A percentile compares a stretch with the other conserved stretches of the same genome.
These are phyloP conservation scores for Rosa multiflora DNA, from an alignment of 306 rosid genomes.

Conservation along the genomic window DNA sequence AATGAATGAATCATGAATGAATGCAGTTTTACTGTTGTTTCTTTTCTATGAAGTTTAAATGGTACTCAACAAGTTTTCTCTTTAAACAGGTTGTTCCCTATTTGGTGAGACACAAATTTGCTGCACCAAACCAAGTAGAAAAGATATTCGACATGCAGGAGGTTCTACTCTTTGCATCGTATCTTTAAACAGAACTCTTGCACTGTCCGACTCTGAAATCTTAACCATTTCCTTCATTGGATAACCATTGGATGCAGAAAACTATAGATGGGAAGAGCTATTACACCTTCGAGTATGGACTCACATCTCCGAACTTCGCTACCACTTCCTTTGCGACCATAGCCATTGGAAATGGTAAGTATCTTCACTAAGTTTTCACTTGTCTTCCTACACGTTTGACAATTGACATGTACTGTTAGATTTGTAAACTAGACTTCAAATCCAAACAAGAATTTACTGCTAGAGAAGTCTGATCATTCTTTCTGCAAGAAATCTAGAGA, in stretches of 20 bases:
- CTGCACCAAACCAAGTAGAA: conserved; percentile 86
- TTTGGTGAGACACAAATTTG: conserved; percentile 70
- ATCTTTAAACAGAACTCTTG: not conserved
- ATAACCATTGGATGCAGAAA: conserved; percentile 47
- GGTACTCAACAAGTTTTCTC: conserved; percentile 7
- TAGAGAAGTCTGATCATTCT: not conserved
- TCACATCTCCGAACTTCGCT: conserved; percentile 60
- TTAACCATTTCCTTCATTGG: conserved; percentile 8
- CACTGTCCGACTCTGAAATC: conserved; percentile 7
- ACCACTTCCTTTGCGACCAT: conserved; percentile 75
- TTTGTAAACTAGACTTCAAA: not conserved
- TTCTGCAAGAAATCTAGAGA: not conserved
- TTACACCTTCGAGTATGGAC: conserved; percentile 78
- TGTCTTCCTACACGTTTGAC: not conserved
- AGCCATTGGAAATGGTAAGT: conserved; percentile 87
- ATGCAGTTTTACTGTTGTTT: not conserved
- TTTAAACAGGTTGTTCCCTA: conserved; percentile 48
- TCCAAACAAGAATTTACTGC: not conserved
- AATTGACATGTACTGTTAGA: not conserved
- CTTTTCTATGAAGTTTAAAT: not conserved
- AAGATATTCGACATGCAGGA: conserved; percentile 71
- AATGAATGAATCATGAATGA: not conserved
- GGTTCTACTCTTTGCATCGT: conserved; percentile 37
- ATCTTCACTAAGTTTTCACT: not conserved
- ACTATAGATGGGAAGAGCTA: conserved; percentile 76